Evolutionary conservation across 306 rosid genomes (phyloP).

Genomic region (Senna siamea): DNA sequence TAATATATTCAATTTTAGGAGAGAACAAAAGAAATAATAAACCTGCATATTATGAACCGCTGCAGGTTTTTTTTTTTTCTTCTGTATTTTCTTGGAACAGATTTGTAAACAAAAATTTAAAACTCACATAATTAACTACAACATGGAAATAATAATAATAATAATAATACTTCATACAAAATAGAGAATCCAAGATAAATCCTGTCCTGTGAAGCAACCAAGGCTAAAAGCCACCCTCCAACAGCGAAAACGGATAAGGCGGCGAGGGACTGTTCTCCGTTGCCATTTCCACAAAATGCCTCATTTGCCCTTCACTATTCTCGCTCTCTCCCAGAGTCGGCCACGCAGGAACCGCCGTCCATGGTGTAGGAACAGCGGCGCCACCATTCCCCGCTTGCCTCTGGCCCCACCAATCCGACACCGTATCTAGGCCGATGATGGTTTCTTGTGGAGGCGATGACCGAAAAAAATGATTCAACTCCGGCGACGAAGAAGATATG

Average conservation of each 20-base stretch:
- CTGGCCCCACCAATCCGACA: conserved; percentile 46
- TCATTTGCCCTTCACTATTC: conserved; percentile 35
- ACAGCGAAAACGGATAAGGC: conserved; percentile 92
- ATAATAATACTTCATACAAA: conserved; percentile 26
- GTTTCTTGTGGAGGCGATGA: neutral
- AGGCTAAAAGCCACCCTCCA: conserved; percentile 71
- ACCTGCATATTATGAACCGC: no score
- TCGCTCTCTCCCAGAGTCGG: conserved; percentile 39
- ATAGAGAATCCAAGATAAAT: conserved; percentile 48
- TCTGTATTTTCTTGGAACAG: no score
- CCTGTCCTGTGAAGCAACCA: conserved; percentile 25
- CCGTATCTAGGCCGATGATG: no score
- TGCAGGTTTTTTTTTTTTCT: no score
- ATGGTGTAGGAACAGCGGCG: conserved; percentile 27
- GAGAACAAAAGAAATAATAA: no score
- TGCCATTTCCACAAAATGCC: conserved; percentile 55
- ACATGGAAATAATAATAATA: neutral
- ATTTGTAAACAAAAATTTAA: neutral
- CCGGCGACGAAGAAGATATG: conserved; percentile 50
- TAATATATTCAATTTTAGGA: no score
- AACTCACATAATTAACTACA: neutral
- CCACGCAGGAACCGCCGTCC: conserved; percentile 20
- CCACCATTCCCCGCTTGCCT: conserved; percentile 20
- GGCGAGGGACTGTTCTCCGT: conserved; percentile 58
- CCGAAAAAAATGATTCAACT: conserved; percentile 30